Conservation (phyloP, 306 rosid species). For the Prunus salicina region DNA sequence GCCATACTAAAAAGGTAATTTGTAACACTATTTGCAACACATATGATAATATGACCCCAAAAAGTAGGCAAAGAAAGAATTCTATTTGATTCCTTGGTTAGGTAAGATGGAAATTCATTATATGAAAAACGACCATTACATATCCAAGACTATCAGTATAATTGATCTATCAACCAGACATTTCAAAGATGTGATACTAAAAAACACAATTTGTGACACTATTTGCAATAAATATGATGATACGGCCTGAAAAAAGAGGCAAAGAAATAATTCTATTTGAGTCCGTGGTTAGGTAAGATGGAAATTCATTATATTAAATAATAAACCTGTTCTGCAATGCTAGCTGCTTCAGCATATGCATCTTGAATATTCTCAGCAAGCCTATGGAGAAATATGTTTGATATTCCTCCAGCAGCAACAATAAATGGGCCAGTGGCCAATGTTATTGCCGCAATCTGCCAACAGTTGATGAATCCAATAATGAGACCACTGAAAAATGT, state of each 20-base stretch:
- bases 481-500: constrained; percentile 97
- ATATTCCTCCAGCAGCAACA: constrained; percentile 99
- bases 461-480: constrained; percentile 92
- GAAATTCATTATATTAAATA: not conserved
- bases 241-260: not conserved
- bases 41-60: not conserved
- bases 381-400: constrained; percentile 97
- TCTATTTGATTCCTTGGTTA: not conserved
- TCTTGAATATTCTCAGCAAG: constrained; percentile 99
- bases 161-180: constrained; percentile 4
- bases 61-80: too few relatives aligned
- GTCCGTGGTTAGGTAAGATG: not conserved
- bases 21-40: not conserved
- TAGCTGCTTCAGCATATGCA: constrained; percentile 99
- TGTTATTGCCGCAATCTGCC: constrained; percentile 96
- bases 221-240: not conserved
- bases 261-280: not conserved
- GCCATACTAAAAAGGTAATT: not conserved
- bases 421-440: constrained; percentile 97
- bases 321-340: constrained; percentile 98
- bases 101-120: not conserved
- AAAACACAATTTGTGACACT: not conserved
- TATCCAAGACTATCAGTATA: not conserved
- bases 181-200: not conserved
- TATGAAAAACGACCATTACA: not conserved